Evolutionary conservation across 2,329 filamentous ascomycete genomes (phyloP).

Genomic region (Penicillium aurantiogriseum): DNA sequence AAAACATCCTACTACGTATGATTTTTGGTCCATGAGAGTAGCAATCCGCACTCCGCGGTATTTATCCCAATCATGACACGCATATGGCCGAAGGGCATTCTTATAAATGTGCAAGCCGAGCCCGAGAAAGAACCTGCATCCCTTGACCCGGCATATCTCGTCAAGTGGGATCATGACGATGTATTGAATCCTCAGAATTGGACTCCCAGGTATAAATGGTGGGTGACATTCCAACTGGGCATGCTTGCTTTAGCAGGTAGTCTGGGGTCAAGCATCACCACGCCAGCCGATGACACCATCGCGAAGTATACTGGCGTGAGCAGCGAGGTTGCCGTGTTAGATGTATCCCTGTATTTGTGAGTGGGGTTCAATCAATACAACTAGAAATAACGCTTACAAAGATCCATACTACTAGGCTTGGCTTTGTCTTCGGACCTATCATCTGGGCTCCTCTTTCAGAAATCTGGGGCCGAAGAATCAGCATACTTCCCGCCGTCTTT

Average conservation of each 20-base stretch:
- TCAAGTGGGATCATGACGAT: slow-evolving; percentile 16
- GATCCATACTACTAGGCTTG: slow-evolving; percentile 9
- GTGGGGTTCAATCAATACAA: neutral
- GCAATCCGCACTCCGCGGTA: neutral
- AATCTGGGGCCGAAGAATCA: slow-evolving; percentile 47
- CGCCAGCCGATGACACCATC: slow-evolving; percentile 48
- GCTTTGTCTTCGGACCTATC: slow-evolving; percentile 35
- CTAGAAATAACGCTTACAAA: neutral
- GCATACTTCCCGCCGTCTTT: slow-evolving; percentile 47
- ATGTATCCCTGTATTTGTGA: slow-evolving; percentile 46
- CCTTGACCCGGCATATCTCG: slow-evolving; percentile 12
- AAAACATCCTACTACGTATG: neutral
- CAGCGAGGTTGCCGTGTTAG: slow-evolving; percentile 46
- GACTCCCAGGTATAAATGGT: slow-evolving; percentile 44
- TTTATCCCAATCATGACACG: neutral
- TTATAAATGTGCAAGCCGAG: neutral
- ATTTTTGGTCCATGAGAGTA: neutral
- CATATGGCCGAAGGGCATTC: neutral
- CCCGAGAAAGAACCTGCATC: neutral
- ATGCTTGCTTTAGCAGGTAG: slow-evolving; percentile 52
- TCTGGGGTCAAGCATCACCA: slow-evolving; percentile 52
- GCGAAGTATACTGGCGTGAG: slow-evolving; percentile 45
- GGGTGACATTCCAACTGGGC: slow-evolving; percentile 50
- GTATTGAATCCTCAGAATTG: slow-evolving; percentile 50
- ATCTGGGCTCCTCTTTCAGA: slow-evolving; percentile 47